Conservation (phyloP, 257 asterid genomes). For the Solanum tarijense region DNA sequence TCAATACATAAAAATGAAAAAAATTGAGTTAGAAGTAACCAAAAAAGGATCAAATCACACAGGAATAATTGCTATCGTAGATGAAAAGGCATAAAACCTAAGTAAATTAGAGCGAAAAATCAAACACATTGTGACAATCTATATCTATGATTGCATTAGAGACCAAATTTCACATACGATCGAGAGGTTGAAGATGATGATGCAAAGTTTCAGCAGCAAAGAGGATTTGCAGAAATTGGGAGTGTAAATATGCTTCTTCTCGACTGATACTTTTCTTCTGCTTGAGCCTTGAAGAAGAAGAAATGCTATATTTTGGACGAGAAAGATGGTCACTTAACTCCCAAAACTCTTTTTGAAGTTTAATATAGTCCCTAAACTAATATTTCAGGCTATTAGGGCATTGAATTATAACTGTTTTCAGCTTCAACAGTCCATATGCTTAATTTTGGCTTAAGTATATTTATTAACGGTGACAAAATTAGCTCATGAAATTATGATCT, state of each 20-base stretch:
- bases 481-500: background rate
- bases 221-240: background rate
- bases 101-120: background rate
- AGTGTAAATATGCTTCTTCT: background rate
- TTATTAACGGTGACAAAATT: background rate
- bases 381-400: background rate
- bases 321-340: background rate
- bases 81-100: background rate
- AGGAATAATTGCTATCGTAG: background rate
- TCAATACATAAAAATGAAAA: background rate
- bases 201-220: background rate
- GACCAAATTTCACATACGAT: background rate
- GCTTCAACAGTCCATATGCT: background rate
- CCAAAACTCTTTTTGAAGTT: background rate
- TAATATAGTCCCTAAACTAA: background rate
- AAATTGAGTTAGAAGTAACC: background rate
- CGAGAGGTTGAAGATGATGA: background rate
- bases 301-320: background rate
- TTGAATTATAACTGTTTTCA: background rate
- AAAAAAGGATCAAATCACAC: background rate
- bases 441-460: background rate
- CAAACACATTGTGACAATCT: background rate
- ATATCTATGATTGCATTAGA: background rate
- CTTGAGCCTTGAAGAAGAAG: background rate
- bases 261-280: background rate